These are phyloP conservation scores for Teratosphaeria destructans DNA, from an alignment of 2,329 filamentous ascomycete genomes.

Conservation along the genomic window DNA sequence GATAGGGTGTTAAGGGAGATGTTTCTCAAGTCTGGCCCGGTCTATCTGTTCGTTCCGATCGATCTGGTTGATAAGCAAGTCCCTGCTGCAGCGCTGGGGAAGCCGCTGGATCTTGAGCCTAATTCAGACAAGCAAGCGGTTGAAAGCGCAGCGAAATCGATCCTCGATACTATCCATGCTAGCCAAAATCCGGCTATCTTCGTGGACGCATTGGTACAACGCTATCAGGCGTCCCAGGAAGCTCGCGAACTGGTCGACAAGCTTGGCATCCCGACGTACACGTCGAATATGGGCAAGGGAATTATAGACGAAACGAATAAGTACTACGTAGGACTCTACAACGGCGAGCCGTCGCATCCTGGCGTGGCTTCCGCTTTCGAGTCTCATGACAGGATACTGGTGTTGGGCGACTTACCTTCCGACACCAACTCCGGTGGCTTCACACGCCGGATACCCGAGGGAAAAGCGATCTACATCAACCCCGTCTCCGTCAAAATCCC, in stretches of 20 bases:
- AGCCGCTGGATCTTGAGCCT: constrained; percentile 26
- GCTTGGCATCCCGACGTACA: constrained; percentile 29
- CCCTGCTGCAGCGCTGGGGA: constrained; percentile 25
- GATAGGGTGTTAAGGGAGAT: constrained; percentile 35
- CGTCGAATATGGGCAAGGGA: constrained; percentile 33
- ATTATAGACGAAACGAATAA: constrained; percentile 32
- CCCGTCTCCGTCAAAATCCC: constrained; percentile 27
- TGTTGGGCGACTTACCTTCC: constrained; percentile 30
- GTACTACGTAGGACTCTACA: constrained; percentile 32
- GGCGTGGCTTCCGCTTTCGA: constrained; percentile 29
- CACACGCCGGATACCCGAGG: constrained; percentile 24
- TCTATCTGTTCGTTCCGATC: constrained; percentile 36
- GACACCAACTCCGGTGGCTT: constrained; percentile 36
- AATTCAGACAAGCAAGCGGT: constrained; percentile 19
- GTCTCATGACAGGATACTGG: constrained; percentile 27
- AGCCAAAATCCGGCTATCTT: constrained; percentile 30
- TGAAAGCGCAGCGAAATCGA: constrained; percentile 24
- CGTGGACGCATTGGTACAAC: constrained; percentile 30
- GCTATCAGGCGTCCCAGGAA: constrained; percentile 28
- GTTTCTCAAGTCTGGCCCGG: constrained; percentile 32
- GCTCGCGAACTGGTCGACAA: constrained; percentile 24
- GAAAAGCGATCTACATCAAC: constrained; percentile 27
- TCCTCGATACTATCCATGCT: constrained; percentile 22
- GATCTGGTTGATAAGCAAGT: constrained; percentile 31
- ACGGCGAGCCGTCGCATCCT: constrained; percentile 28